Evolutionary conservation across 495 filamentous ascomycete species (phyloP).

Genomic region (Ramalina peruviana): DNA sequence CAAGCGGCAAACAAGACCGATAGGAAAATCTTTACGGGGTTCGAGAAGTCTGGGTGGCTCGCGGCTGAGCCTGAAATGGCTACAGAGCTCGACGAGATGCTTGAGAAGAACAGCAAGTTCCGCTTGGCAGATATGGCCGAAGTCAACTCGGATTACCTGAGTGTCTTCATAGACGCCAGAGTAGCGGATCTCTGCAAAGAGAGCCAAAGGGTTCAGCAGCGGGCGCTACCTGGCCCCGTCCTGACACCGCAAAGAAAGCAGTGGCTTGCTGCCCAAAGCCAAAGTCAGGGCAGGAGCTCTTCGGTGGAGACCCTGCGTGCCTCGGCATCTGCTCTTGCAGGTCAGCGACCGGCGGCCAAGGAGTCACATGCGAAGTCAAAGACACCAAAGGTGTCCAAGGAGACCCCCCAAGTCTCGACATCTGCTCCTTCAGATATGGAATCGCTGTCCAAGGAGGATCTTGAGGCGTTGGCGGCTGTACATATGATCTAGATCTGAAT

Average conservation of each 20-base stretch:
- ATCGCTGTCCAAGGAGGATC: too few species aligned
- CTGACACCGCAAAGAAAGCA: not conserved
- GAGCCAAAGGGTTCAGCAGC: not conserved
- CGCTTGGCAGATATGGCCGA: slow-evolving; percentile 1
- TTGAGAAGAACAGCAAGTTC: not conserved
- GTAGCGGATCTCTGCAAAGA: not conserved
- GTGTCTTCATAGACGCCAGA: not conserved
- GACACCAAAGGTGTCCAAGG: too few species aligned
- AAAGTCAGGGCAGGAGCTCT: not conserved
- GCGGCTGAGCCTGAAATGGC: not conserved
- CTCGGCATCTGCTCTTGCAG: too few species aligned
- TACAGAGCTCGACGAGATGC: slow-evolving; percentile 1
- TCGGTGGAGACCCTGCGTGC: not conserved
- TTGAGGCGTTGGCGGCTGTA: too few species aligned
- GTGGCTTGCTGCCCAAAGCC: not conserved
- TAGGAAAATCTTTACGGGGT: not conserved
- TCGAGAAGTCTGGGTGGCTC: slow-evolving; percentile 3
- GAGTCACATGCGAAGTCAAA: too few species aligned
- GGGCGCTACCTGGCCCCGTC: not conserved
- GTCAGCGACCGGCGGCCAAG: too few species aligned
- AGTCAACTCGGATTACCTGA: not conserved
- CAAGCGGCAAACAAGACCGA: not conserved
- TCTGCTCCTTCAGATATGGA: too few species aligned
- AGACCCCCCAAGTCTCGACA: too few species aligned
- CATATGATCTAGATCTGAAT: too few species aligned